phyloP scores from a whole-genome alignment of 2,329 filamentous ascomycete species.

The Xenoacremonium recifei region DNA sequence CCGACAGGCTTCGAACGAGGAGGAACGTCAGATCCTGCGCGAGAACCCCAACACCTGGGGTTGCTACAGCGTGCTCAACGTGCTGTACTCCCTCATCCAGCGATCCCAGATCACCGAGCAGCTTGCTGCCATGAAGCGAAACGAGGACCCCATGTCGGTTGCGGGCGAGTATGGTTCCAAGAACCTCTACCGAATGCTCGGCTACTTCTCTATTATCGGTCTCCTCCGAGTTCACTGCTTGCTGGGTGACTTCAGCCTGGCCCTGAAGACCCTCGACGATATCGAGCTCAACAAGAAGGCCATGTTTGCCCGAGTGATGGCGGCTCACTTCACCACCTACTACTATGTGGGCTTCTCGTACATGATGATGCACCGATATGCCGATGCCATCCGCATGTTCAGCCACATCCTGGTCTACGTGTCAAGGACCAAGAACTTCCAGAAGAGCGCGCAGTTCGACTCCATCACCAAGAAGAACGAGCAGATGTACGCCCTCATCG shows the following conservation, averaged over 20 bases:
- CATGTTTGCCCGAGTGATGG: conserved; percentile 99
- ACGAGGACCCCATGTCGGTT: conserved; percentile 83
- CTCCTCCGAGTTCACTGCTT: conserved; percentile 94
- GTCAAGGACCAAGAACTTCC: conserved; percentile 99
- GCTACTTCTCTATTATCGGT: conserved; percentile 99
- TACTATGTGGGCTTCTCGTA: conserved; percentile 99
- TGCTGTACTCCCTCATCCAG: conserved; percentile 98
- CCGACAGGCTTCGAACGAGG: conserved; percentile 77
- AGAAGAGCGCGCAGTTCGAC: conserved; percentile 98
- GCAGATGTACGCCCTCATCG: conserved; percentile 98
- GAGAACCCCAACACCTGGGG: conserved; percentile 99
- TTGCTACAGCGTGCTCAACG: conserved; percentile 98
- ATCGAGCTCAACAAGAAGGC: conserved; percentile 99
- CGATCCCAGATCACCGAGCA: conserved; percentile 98
- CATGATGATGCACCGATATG: conserved; percentile 99
- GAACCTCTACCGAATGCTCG: conserved; percentile 95
- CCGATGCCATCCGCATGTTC: conserved; percentile 99
- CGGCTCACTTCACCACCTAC: conserved; percentile 98
- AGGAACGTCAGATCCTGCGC: conserved; percentile 86
- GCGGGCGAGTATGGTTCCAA: conserved; percentile 94
- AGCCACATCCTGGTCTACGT: conserved; percentile 99
- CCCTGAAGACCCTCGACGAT: conserved; percentile 97
- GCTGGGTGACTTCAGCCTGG: conserved; percentile 95
- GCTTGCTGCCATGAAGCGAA: conserved; percentile 88
- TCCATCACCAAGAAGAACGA: conserved; percentile 99